These are phyloP conservation scores for Phoma sp. DNA, from an alignment of 2,329 filamentous ascomycete genomes.

Conservation along the genomic window DNA sequence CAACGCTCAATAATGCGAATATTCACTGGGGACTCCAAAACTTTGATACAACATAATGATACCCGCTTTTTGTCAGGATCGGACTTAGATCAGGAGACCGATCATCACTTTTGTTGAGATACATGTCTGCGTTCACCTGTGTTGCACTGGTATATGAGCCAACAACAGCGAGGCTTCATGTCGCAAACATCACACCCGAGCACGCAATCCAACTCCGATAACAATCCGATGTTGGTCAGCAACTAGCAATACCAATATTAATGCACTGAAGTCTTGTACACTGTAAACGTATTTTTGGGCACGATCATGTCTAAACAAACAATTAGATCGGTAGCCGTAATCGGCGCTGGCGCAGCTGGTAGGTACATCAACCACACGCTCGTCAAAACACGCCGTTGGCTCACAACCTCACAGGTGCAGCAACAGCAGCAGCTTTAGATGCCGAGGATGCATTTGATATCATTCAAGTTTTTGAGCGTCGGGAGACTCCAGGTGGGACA, in stretches of 20 bases:
- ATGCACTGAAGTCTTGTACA: background rate
- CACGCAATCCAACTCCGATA: constrained; percentile 17
- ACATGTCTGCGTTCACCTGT: background rate
- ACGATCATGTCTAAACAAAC: constrained; percentile 20
- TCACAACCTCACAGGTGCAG: constrained; percentile 32
- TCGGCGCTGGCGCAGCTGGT: constrained; percentile 37
- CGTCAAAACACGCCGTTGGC: constrained; percentile 10
- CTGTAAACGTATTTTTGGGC: constrained; percentile 30
- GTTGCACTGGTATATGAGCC: constrained; percentile 1
- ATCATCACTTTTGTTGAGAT: background rate
- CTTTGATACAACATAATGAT: background rate
- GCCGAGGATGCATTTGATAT: constrained; percentile 43
- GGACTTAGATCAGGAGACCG: background rate
- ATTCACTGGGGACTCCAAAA: background rate
- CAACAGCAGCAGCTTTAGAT: constrained; percentile 43
- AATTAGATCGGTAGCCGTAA: constrained; percentile 17
- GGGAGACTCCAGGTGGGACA: constrained; percentile 45
- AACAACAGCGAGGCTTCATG: constrained; percentile 9
- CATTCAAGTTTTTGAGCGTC: constrained; percentile 46
- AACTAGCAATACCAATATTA: background rate
- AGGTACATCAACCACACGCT: background rate
- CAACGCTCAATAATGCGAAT: background rate
- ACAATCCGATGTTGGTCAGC: constrained; percentile 5
- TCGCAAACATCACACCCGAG: constrained; percentile 13
- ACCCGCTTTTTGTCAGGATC: background rate